These are phyloP conservation scores for Zelonia costaricensis DNA, from an alignment of 208 protist genomes.

Conservation along the genomic window DNA sequence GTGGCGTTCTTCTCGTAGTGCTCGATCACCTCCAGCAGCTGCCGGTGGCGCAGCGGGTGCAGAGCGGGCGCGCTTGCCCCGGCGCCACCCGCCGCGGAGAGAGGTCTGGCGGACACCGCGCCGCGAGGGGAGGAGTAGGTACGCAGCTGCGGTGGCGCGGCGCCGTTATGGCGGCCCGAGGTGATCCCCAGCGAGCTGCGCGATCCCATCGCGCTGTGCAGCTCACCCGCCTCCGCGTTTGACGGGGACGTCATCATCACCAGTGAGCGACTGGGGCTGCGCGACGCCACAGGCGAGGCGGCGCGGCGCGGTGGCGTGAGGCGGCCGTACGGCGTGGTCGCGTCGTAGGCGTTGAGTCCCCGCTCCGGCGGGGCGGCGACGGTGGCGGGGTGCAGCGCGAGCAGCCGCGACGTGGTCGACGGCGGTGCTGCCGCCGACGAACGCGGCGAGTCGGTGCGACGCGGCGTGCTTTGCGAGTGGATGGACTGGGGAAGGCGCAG, in stretches of 20 bases:
- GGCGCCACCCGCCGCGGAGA: not conserved
- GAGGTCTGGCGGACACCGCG: no score
- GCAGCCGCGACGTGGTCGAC: slow-evolving; percentile 1
- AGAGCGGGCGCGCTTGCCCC: not conserved
- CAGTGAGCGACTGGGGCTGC: not conserved
- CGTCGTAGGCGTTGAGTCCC: slow-evolving; percentile 20
- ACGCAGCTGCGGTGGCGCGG: slow-evolving; percentile 20
- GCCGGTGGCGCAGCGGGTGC: slow-evolving; percentile 15
- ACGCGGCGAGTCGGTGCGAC: not conserved
- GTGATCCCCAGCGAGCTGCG: slow-evolving; percentile 1
- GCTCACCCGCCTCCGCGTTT: not conserved
- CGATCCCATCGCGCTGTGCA: not conserved
- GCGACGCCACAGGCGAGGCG: not conserved
- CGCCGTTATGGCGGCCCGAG: not conserved
- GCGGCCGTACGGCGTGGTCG: slow-evolving; percentile 22
- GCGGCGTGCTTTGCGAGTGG: not conserved
- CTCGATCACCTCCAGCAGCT: slow-evolving; percentile 44
- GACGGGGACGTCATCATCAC: not conserved
- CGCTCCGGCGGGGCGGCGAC: slow-evolving; percentile 6
- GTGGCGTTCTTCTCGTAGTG: slow-evolving; percentile 25
- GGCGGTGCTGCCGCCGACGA: not conserved
- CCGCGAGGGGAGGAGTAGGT: slow-evolving; percentile 30
- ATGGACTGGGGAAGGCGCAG: slow-evolving; percentile 3
- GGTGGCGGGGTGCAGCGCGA: slow-evolving; percentile 25
- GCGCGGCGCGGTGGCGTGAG: slow-evolving; percentile 18